Evolutionary conservation across 495 filamentous ascomycete species (phyloP).

Genomic region (Neurospora sp.): DNA sequence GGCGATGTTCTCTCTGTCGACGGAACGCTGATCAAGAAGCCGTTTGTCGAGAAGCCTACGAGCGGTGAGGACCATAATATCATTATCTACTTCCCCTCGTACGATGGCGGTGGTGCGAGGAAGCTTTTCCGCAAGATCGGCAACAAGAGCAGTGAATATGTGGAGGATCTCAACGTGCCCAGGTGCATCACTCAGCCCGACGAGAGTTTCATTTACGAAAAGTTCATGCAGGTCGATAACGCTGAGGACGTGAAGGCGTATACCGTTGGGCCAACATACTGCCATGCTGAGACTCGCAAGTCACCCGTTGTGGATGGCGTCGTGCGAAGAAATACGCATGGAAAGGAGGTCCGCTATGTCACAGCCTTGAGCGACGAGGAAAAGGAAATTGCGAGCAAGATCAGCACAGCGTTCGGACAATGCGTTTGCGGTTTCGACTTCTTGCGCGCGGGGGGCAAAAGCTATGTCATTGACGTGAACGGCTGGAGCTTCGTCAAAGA

Average conservation of each 20-base stretch:
- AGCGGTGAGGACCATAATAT: conserved; percentile 99
- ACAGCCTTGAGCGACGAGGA: conserved; percentile 76
- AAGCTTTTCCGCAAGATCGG: conserved; percentile 93
- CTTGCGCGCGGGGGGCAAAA: conserved; percentile 74
- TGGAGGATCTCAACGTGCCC: conserved; percentile 62
- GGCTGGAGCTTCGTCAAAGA: conserved; percentile 99
- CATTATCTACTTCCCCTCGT: conserved; percentile 87
- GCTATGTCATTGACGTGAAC: conserved; percentile 98
- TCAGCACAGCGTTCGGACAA: conserved; percentile 88
- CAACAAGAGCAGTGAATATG: conserved; percentile 95
- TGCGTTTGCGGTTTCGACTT: conserved; percentile 95
- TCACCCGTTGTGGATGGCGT: conserved; percentile 94
- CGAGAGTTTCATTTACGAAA: conserved; percentile 89
- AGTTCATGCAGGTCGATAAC: conserved; percentile 92
- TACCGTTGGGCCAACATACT: conserved; percentile 87
- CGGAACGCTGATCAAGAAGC: conserved; percentile 70
- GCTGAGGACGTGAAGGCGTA: conserved; percentile 98
- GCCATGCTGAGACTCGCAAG: conserved; percentile 94
- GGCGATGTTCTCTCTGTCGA: conserved; percentile 83
- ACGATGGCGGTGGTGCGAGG: conserved; percentile 75
- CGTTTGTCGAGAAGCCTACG: conserved; percentile 97
- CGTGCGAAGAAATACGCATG: conserved; percentile 89
- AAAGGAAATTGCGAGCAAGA: conserved; percentile 73
- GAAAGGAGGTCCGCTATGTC: conserved; percentile 94
- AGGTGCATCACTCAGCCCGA: conserved; percentile 66